Evolutionary conservation across 2,329 filamentous ascomycete species (phyloP), one percentile per base, ranked within the genome.

Genomic region (Colletotrichum sp.): DNA sequence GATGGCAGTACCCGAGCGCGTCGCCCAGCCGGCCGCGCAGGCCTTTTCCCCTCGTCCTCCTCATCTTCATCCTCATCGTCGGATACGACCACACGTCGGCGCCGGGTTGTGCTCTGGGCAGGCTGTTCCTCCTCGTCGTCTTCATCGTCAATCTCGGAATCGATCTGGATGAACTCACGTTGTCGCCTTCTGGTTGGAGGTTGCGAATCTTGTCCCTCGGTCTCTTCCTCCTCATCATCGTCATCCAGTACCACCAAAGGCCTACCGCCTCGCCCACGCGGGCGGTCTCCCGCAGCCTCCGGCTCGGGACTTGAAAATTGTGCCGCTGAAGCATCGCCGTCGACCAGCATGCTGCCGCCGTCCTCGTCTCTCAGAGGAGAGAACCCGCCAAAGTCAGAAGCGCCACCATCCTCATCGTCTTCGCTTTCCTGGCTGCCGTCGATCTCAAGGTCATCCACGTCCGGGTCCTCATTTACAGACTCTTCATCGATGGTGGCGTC

Each of bases 241-340:
- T 79, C 79, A 0, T 80, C 82, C 0, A 83, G 84, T n/a, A 84
- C 84, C 0, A 66, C 16, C 12, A 66, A 18, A 82, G 80, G 59
- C 84, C 85, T 7, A 10, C 81, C 71, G 16, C 66, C 28, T 59
- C 16, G 26, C 10, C 21, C 44, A 26, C 57, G n/a, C n/a, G 32
- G 26, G 5, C 59, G 75, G 2, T 66, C 18, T 32, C 26, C 71
- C 3, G 67, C 71, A 21, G 59, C 67, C 10, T 79, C 82, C 49
- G 77, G 77, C 26, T 84, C 82, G 0, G 82, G 83, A 8, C 81
- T 84, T 1, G 83, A 85, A 28, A 84, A 84, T 3, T 80, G 78
- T 16, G 79, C 80, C 6, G 26, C 60, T 1, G 71, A 78, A 0
- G 67, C 70, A 4, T 63, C 67, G 3, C 74, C 78, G 13, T 77